phyloP scores from a whole-genome alignment of 352 stramenopile species.

The Achlya hypogyna region DNA sequence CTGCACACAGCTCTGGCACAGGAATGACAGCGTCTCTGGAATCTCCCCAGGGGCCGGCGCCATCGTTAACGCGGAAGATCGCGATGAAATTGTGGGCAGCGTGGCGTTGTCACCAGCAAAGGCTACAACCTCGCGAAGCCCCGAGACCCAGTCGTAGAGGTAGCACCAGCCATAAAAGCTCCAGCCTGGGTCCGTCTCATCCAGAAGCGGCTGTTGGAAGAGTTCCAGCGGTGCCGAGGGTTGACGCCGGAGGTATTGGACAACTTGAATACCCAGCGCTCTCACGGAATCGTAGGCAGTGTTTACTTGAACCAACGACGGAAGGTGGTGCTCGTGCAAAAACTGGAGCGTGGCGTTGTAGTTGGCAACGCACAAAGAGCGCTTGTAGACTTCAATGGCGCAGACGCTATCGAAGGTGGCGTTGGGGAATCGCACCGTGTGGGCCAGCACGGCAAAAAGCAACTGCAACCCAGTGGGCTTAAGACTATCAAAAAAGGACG shows the following conservation, averaged over 20 bases:
- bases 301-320: too few species aligned
- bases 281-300: too few species aligned
- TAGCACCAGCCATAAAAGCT: constrained; percentile 11
- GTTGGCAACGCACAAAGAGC: not conserved
- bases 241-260: constrained; percentile 4
- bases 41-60: not conserved
- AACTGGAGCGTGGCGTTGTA: not conserved
- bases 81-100: not conserved
- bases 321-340: not conserved
- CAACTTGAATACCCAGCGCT: not conserved
- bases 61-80: not conserved
- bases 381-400: not conserved
- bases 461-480: not conserved
- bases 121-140: not conserved
- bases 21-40: not conserved
- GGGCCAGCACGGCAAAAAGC: constrained; percentile 6
- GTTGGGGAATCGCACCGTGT: not conserved
- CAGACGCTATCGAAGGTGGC: not conserved
- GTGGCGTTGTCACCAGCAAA: not conserved
- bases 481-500: not conserved
- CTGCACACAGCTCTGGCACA: not conserved
- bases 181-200: not conserved
- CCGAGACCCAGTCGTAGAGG: not conserved
- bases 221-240: not conserved
- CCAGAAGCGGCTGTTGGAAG: not conserved